Conservation (phyloP, 768 basidiomycete species). For the Pisolithus albus region DNA sequence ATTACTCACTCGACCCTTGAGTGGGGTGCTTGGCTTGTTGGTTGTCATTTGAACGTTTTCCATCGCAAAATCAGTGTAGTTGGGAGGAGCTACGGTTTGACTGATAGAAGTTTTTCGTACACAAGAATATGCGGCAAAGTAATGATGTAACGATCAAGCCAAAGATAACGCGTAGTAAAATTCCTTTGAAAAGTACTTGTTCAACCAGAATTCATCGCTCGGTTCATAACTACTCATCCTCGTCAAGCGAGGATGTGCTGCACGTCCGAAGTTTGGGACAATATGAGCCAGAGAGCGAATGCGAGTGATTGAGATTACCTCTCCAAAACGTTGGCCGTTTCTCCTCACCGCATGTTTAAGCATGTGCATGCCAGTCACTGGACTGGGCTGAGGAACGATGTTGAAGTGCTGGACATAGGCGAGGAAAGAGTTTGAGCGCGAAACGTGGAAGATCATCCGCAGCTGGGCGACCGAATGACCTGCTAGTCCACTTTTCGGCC, state of each 20-base stretch:
- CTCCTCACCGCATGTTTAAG: slow-evolving; percentile 13
- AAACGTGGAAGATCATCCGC: slow-evolving; percentile 9
- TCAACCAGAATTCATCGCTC: slow-evolving; percentile 21
- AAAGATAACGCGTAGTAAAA: slow-evolving; percentile 10
- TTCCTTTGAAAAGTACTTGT: slow-evolving; percentile 31
- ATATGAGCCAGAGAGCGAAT: slow-evolving; percentile 20
- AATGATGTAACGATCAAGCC: not conserved
- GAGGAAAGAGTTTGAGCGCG: slow-evolving; percentile 9
- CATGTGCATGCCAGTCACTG: slow-evolving; percentile 16
- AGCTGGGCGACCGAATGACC: slow-evolving; percentile 17
- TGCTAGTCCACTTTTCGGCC: slow-evolving; percentile 11
- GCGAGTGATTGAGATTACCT: slow-evolving; percentile 22
- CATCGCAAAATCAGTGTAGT: not conserved
- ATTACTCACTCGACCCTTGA: not conserved
- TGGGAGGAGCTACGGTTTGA: not conserved
- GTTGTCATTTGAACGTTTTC: not conserved
- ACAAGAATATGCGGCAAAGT: not conserved
- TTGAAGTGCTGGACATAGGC: slow-evolving; percentile 23
- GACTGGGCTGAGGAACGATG: slow-evolving; percentile 17
- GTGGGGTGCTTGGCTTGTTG: not conserved
- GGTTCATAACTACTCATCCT: slow-evolving; percentile 18
- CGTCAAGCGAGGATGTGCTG: slow-evolving; percentile 18
- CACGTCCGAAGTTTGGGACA: slow-evolving; percentile 15
- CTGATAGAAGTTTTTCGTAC: no score
- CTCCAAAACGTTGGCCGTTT: slow-evolving; percentile 16